Evolutionary conservation across 73 alveolate species (phyloP).

Genomic region (Uronychia setigera): DNA sequence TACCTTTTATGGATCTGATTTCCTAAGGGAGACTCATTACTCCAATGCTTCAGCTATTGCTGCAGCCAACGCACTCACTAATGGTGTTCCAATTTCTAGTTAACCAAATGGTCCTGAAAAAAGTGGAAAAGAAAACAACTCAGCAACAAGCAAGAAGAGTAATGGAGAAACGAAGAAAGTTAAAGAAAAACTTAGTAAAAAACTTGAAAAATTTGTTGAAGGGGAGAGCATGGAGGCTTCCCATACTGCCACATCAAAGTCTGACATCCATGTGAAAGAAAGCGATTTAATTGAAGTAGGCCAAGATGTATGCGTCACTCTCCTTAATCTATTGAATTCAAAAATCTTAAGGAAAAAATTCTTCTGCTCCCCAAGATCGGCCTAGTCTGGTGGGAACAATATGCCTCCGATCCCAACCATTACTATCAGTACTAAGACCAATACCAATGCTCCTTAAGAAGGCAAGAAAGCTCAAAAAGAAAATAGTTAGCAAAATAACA

Average conservation of each 20-base stretch:
- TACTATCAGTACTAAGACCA: neutral
- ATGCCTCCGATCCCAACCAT: neutral
- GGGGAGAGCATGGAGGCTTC: neutral
- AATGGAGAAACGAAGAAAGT: neutral
- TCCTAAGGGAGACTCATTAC: neutral
- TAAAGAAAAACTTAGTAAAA: neutral
- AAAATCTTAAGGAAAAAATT: neutral
- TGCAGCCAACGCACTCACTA: neutral
- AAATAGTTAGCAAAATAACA: no score
- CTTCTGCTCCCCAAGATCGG: neutral
- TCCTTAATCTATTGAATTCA: neutral
- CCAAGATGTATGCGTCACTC: neutral
- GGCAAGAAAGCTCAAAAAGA: neutral
- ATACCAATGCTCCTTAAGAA: neutral
- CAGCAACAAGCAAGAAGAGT: neutral
- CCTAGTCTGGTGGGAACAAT: neutral
- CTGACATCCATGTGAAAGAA: neutral
- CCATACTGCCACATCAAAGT: no score
- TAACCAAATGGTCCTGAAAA: neutral
- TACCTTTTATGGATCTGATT: slow-evolving; percentile 68
- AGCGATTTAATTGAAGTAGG: neutral
- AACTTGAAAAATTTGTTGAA: neutral
- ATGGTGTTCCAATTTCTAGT: neutral
- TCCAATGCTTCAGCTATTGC: neutral
- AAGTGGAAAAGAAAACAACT: neutral